phyloP scores from a whole-genome alignment of 2,329 filamentous ascomycete species.

The Verruconis gallopava region DNA sequence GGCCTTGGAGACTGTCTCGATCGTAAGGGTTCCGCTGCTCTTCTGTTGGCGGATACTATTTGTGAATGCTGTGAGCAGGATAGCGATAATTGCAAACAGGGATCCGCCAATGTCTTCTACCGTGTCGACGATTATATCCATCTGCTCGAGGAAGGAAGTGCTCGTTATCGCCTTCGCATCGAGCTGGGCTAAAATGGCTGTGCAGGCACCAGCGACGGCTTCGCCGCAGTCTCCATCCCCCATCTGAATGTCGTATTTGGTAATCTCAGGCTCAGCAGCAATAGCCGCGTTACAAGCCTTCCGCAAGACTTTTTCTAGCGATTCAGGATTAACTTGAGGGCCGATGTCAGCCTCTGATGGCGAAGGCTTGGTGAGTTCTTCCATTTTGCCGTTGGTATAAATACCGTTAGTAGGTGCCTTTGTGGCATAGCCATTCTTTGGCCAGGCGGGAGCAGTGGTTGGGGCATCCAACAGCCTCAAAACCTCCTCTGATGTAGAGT shows the following conservation, averaged over 20 bases:
- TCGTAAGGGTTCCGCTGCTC: slow-evolving; percentile 17
- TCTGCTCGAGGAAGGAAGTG: slow-evolving; percentile 37
- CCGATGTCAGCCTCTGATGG: not conserved
- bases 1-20: slow-evolving; percentile 34
- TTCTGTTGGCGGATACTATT: slow-evolving; percentile 45
- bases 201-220: not conserved
- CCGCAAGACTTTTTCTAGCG: not conserved
- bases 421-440: slow-evolving; percentile 1
- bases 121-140: slow-evolving; percentile 50
- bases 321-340: not conserved
- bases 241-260: slow-evolving; percentile 62
- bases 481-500: slow-evolving; percentile 38
- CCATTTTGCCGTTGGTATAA: not conserved
- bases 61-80: slow-evolving; percentile 78
- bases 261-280: slow-evolving; percentile 47
- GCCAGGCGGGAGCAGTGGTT: not conserved
- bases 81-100: slow-evolving; percentile 66
- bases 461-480: slow-evolving; percentile 5
- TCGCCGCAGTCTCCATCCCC: slow-evolving; percentile 78
- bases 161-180: not conserved
- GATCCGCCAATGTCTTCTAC: slow-evolving; percentile 57
- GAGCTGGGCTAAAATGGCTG: not conserved
- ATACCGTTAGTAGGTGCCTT: not conserved
- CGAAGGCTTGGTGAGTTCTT: not conserved
- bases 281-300: not conserved